phyloP scores from a whole-genome alignment of 371 early-diverging fungal genomes.

The Blakeslea trispora region DNA sequence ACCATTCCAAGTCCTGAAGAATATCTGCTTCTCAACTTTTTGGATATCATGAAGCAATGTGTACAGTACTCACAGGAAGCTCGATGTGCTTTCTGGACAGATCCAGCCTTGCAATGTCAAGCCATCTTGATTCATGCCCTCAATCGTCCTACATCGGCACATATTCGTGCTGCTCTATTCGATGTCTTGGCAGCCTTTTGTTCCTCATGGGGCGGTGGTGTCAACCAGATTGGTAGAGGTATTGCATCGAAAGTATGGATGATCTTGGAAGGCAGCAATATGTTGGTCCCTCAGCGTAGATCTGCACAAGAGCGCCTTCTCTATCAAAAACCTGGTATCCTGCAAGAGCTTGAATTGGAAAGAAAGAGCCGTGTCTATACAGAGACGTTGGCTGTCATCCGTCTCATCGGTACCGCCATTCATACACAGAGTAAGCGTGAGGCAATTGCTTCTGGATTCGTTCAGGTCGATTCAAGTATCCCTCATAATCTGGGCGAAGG shows the following conservation, averaged over 20 bases:
- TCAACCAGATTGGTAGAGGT: constrained; percentile 27
- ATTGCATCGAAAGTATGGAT: constrained; percentile 37
- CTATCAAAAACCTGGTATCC: constrained; percentile 23
- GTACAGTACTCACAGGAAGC: constrained; percentile 42
- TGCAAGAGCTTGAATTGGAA: constrained; percentile 36
- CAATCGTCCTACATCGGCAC: constrained; percentile 28
- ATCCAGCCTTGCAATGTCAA: neutral
- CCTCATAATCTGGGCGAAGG: constrained; percentile 61
- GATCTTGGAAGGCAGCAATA: constrained; percentile 32
- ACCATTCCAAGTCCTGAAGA: constrained; percentile 34
- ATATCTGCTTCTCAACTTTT: constrained; percentile 27
- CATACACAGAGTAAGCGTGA: constrained; percentile 53
- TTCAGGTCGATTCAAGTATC: constrained; percentile 49
- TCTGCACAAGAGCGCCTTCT: constrained; percentile 7
- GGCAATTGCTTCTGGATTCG: constrained; percentile 41
- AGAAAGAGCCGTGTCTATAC: constrained; percentile 72
- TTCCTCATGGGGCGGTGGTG: constrained; percentile 41
- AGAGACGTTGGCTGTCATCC: constrained; percentile 81
- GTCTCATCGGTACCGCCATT: constrained; percentile 72
- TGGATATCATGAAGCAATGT: constrained; percentile 37
- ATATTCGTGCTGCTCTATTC: constrained; percentile 40
- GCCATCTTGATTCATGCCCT: constrained; percentile 24
- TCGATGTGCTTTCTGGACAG: constrained; percentile 31
- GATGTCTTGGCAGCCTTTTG: constrained; percentile 46
- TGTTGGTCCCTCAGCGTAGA: constrained; percentile 24